A percentile compares a stretch with the other conserved stretches of the same genome.
Conservation (phyloP, 495 filamentous ascomycete species). For the Durotheca rogersii region DNA sequence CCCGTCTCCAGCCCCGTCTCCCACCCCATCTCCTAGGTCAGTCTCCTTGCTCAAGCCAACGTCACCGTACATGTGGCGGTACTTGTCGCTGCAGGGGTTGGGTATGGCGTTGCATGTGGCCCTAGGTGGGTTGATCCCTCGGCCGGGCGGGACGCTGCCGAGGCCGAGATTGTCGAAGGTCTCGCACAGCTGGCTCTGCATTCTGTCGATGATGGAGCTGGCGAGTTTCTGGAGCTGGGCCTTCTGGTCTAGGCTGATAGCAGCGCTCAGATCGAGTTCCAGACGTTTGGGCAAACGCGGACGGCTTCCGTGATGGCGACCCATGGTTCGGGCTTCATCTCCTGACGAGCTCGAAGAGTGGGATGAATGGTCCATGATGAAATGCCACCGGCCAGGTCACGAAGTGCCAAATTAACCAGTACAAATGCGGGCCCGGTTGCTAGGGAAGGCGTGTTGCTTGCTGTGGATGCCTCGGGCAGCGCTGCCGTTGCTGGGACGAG, state of each 20-base stretch:
- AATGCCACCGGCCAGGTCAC: too few species aligned
- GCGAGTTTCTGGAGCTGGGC: slow-evolving; percentile 39
- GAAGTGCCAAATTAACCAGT: too few species aligned
- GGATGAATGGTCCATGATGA: slow-evolving; percentile 5
- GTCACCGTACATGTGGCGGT: slow-evolving; percentile 22
- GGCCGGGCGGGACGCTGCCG: slow-evolving; percentile 6
- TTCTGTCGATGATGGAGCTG: slow-evolving; percentile 46
- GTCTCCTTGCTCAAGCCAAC: background rate
- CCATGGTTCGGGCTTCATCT: slow-evolving; percentile 28
- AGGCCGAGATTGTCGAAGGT: slow-evolving; percentile 46
- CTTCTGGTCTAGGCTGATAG: slow-evolving; percentile 23
- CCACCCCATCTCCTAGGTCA: too few species aligned
- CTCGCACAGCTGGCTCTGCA: slow-evolving; percentile 48
- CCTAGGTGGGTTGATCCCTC: slow-evolving; percentile 29
- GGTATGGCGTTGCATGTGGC: slow-evolving; percentile 16
- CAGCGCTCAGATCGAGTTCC: slow-evolving; percentile 26
- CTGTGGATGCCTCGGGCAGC: too few species aligned
- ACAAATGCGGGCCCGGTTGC: too few species aligned
- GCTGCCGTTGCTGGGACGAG: background rate
- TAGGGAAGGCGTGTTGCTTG: too few species aligned
- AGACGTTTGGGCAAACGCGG: slow-evolving; percentile 14
- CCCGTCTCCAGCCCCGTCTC: background rate
- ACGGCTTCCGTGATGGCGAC: slow-evolving; percentile 6
- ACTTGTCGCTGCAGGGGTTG: slow-evolving; percentile 30
- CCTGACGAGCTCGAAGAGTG: slow-evolving; percentile 19